phyloP scores from a whole-genome alignment of 1,139 yeast genomes.

The Hemisphaericaspora lyxosophila region DNA sequence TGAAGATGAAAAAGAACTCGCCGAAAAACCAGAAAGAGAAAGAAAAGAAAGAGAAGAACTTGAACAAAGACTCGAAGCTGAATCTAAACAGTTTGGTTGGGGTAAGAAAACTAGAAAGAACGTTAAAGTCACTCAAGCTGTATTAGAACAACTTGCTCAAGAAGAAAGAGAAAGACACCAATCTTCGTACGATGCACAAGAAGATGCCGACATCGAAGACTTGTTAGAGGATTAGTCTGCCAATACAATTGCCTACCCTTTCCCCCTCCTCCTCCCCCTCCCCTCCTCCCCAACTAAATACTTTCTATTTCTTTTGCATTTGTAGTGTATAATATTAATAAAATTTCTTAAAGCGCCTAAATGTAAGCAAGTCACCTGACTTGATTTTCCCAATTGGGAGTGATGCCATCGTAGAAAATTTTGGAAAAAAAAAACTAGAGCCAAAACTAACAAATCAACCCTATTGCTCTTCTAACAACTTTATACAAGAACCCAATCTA shows the following conservation, averaged over 20 bases:
- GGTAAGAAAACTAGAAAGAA: slow-evolving; percentile 68
- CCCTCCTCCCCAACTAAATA: background rate
- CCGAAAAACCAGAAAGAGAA: slow-evolving; percentile 35
- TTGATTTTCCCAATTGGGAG: background rate
- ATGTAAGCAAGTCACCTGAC: slow-evolving; percentile 6
- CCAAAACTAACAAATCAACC: slow-evolving; percentile 1
- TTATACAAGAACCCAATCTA: background rate
- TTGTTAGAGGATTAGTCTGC: slow-evolving; percentile 44
- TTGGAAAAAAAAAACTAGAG: slow-evolving; percentile 1
- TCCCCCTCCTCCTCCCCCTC: too few relatives aligned
- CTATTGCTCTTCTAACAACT: background rate
- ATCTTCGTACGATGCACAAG: slow-evolving; percentile 52
- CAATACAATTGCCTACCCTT: too few relatives aligned
- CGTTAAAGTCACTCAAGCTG: slow-evolving; percentile 53
- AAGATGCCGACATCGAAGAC: slow-evolving; percentile 66
- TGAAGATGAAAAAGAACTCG: slow-evolving; percentile 45
- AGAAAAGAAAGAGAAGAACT: slow-evolving; percentile 29
- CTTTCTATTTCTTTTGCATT: background rate
- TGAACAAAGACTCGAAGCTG: slow-evolving; percentile 32
- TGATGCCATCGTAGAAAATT: slow-evolving; percentile 7
- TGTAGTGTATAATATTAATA: too few relatives aligned
- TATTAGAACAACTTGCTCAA: slow-evolving; percentile 46
- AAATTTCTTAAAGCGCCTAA: too few relatives aligned
- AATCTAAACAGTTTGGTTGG: slow-evolving; percentile 67
- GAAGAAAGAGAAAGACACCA: slow-evolving; percentile 46